Percentiles rank a stretch among this genome's conserved stretches.
These are phyloP conservation scores for Globisporangium nunn DNA, from an alignment of 352 stramenopile genomes.

Conservation along the genomic window DNA sequence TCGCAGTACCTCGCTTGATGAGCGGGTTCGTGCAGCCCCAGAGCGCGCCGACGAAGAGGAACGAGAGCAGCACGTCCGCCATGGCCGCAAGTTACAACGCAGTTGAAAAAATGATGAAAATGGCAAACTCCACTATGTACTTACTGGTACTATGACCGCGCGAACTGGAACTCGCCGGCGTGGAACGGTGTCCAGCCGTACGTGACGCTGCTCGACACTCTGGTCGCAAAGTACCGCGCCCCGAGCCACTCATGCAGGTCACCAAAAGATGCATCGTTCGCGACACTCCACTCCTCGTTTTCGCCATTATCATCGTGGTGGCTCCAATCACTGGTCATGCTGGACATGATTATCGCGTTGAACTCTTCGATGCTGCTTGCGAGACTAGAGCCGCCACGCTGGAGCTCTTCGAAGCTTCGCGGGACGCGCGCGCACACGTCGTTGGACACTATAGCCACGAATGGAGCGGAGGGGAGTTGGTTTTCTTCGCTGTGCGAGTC, in stretches of 20 bases:
- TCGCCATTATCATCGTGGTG: background rate
- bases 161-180: conserved; percentile 17
- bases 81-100: background rate
- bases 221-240: conserved; percentile 1
- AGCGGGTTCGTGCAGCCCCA: conserved; percentile 85
- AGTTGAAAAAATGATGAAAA: background rate
- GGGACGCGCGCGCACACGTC: background rate
- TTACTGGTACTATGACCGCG: background rate
- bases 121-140: too few species aligned
- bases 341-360: conserved; percentile 14
- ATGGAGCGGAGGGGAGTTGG: background rate
- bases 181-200: conserved; percentile 17
- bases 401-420: conserved; percentile 4
- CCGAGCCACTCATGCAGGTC: background rate
- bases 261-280: background rate
- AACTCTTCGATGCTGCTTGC: conserved; percentile 15
- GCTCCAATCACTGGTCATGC: conserved; percentile 2
- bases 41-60: conserved; percentile 76
- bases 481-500: background rate
- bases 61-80: conserved; percentile 41
- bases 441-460: background rate
- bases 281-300: too few species aligned
- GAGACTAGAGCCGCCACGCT: conserved; percentile 7
- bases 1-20: conserved; percentile 58
- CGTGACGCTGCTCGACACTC: conserved; percentile 4